These are phyloP conservation scores for Xylariaceae sp. DNA, from an alignment of 2,329 filamentous ascomycete genomes.

Conservation along the genomic window DNA sequence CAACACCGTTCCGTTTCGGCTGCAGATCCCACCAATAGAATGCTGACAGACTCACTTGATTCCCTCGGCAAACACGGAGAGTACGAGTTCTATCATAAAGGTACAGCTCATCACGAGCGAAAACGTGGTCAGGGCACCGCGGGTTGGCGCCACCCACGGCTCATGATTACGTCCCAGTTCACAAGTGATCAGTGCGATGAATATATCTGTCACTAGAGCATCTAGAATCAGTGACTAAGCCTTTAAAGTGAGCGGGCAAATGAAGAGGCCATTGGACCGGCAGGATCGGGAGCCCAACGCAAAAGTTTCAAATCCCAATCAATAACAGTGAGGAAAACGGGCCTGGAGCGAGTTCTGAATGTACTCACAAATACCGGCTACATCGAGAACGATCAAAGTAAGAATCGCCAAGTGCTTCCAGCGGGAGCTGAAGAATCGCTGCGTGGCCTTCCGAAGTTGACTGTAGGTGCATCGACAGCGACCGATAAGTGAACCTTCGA, in stretches of 20 bases:
- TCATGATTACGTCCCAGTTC: constrained; percentile 36
- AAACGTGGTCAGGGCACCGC: constrained; percentile 40
- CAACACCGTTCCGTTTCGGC: background rate
- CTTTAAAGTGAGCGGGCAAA: too few species aligned
- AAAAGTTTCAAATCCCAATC: too few species aligned
- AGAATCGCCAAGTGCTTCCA: constrained; percentile 43
- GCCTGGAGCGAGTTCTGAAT: too few species aligned
- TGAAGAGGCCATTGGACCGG: too few species aligned
- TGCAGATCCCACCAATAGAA: constrained; percentile 16
- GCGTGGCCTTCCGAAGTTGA: constrained; percentile 4
- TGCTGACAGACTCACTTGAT: constrained; percentile 39
- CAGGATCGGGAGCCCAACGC: too few species aligned
- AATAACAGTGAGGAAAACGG: too few species aligned
- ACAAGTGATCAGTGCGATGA: constrained; percentile 45
- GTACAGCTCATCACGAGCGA: constrained; percentile 58
- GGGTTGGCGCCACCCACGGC: constrained; percentile 36
- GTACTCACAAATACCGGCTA: constrained; percentile 24
- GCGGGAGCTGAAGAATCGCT: constrained; percentile 29
- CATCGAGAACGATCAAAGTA: constrained; percentile 40
- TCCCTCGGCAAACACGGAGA: constrained; percentile 59
- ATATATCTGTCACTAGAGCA: constrained; percentile 45
- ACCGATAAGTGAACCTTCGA: too few species aligned
- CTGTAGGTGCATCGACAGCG: too few species aligned
- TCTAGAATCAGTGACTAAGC: too few species aligned
- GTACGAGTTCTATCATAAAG: constrained; percentile 59